Evolutionary conservation across 2,329 filamentous ascomycete species (phyloP), one percentile per base, ranked within the genome.

Genomic region (Bertia moriformis): DNA sequence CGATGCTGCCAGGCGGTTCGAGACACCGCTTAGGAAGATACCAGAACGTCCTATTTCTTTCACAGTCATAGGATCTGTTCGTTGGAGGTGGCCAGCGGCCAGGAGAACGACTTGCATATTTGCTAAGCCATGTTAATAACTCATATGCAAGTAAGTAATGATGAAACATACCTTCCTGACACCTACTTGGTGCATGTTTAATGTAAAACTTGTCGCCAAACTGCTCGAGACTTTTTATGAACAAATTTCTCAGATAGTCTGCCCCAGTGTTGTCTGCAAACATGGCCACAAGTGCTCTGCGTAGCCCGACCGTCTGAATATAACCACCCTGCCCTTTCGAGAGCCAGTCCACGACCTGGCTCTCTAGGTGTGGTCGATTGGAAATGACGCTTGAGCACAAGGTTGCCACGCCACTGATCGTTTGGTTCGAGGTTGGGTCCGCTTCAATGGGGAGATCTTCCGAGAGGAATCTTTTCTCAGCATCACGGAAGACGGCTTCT

Each of bases 351-450:
- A 17, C 12, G 10, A 35, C 7, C 15, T 35, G 32, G 7, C 15
- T 17, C 32, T 35, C 15, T 7, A 35, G 15, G 10, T 35, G 10
- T 18, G 32, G 32, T 14, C 32, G 32, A 13, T 35, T 35, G 10
- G 32, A 35, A 18, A 35, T 35, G 15, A 35, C n/a, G 24, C 10
- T 29, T 29, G 24, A 29, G 24, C 24, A 35, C 7, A 35, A 35
- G 15, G 32, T 15, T 15, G 32, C 10, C 10, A 35, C 32, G 15
- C 32, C 32, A 14, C 7, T 7, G 32, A 35, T 15, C 10, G 7
- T 17, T 35, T 35, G 32, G 15, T 17, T 15, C 7, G 10, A 35
- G 10, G 10, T 35, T 10, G 10, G 10, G 10, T 10, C 24, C 10
- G n/a, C 10, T 10, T 29, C 24, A 10, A 29, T 29, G 24, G n/a